Evolutionary conservation across 164 flowering plant genomes (phyloP), one percentile per base, ranked within the genome.

Genomic region (Liquidambar formosana): DNA sequence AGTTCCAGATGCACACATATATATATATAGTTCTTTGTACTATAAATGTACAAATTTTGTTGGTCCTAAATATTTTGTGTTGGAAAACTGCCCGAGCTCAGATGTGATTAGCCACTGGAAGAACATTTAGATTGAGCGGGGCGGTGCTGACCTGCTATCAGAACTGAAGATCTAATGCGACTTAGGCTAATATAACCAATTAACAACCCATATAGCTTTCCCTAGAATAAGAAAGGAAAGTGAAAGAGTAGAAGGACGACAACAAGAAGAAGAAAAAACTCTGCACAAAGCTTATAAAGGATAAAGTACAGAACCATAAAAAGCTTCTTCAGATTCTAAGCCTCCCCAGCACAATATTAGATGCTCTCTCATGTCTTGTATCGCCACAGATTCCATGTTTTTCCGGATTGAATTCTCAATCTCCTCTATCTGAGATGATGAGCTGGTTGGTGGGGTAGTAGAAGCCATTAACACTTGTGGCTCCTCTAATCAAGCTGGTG

Each of bases 311-410:
- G 28, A 33, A 60, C 2, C 45, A 60, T 33, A 16, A 15, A 58
- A 19, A 28, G 15, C 41, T 57, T 57, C n/a, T 10, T 41, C 45
- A 60, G 45, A 21, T n/a, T 60, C 60, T 3, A 27, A 4, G 6
- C 15, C 12, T 28, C 22, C 18, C 14, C 41, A 2, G 41, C 44
- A 8, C 12, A 1, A 38, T 19, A 62, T 57, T 61, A 58, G 11
- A 68, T 47, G 62, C 53, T 70, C 57, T 57, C 70, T 61, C 47
- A 70, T 27, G 41, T 22, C 66, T 47, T 69, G 62, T 21, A 60
- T 28, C 62, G 33, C 65, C 25, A 10, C 13, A 3, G 57, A 38
- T 52, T 69, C 77, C 61, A 62, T 28, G 22, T 67, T 67, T 44
- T n/a, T 46, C 67, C 23, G 51, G 19, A 1, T 19, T 33, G 57